Percentiles rank a stretch among this genome's conserved stretches.
These are phyloP conservation scores for Globisporangium echinulatum DNA, from an alignment of 352 stramenopile species.

Conservation along the genomic window DNA sequence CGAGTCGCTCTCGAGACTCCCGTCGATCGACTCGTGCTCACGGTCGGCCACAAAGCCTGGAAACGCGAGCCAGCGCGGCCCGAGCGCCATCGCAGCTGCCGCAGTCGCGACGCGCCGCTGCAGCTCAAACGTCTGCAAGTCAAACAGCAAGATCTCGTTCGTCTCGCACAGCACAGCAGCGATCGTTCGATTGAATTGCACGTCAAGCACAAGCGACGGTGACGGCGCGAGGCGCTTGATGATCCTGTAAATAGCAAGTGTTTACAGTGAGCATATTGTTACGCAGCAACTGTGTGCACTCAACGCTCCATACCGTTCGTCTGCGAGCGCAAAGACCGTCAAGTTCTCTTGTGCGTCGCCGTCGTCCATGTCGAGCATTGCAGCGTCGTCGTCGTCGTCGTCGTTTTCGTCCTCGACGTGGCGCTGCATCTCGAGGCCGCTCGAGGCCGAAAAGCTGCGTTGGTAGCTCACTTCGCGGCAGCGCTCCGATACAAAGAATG, in stretches of 20 bases:
- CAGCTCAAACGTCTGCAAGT: conserved; percentile 43
- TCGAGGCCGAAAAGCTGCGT: conserved; percentile 4
- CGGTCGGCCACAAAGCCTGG: conserved; percentile 29
- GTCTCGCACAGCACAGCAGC: conserved; percentile 64
- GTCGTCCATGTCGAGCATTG: conserved; percentile 24
- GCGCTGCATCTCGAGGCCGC: conserved; percentile 19
- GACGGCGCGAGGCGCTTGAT: conserved; percentile 45
- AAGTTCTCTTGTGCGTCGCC: conserved; percentile 42
- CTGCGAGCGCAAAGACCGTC: conserved; percentile 37
- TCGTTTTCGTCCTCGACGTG: conserved; percentile 32
- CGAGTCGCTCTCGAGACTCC: conserved; percentile 28
- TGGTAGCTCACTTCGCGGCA: conserved; percentile 28
- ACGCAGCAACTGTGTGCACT: no score
- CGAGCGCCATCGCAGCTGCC: conserved; percentile 58
- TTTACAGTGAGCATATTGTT: no score
- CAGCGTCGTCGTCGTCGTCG: conserved; percentile 20
- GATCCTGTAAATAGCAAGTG: conserved; percentile 19
- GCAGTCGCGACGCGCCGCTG: conserved; percentile 38
- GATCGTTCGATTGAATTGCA: conserved; percentile 50
- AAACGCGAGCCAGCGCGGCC: conserved; percentile 64
- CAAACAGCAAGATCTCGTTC: conserved; percentile 58
- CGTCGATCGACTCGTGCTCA: conserved; percentile 20
- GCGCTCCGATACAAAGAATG: conserved; percentile 51
- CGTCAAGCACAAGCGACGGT: conserved; percentile 57
- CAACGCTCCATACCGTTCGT: conserved; percentile 28